Evolutionary conservation across 164 flowering plant species (phyloP).

Genomic region (Vitis cinerea): DNA sequence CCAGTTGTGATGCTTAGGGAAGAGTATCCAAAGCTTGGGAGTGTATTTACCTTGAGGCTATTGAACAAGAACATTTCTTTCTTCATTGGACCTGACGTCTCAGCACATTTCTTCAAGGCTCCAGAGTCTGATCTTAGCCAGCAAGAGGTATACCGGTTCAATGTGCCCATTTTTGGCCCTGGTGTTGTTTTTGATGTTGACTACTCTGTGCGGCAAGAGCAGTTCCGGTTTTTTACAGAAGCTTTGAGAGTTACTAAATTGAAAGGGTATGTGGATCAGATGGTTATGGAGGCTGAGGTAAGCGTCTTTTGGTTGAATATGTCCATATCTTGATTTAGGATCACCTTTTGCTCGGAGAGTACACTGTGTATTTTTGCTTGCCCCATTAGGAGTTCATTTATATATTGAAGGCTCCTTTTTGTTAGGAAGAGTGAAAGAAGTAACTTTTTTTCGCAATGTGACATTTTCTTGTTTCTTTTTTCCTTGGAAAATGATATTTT

Average conservation of each 20-base stretch:
- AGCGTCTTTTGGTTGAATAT: constrained; percentile 1
- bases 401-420: too few relatives aligned
- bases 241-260: constrained; percentile 71
- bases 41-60: constrained; percentile 75
- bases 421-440: too few relatives aligned
- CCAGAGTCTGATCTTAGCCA: constrained; percentile 90
- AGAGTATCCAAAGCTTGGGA: constrained; percentile 91
- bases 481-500: too few relatives aligned
- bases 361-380: neutral
- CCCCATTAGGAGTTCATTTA: too few relatives aligned
- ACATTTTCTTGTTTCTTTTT: too few relatives aligned
- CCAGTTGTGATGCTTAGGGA: constrained; percentile 82
- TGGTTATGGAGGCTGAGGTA: constrained; percentile 92
- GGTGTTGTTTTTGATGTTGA: constrained; percentile 96
- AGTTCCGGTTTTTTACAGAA: constrained; percentile 95
- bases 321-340: neutral
- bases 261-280: constrained; percentile 92
- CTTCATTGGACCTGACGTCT: constrained; percentile 82
- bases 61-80: constrained; percentile 78
- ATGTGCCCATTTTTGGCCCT: constrained; percentile 97
- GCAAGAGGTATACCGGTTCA: constrained; percentile 96
- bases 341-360: neutral
- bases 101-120: constrained; percentile 96
- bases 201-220: constrained; percentile 82
- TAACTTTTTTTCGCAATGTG: too few relatives aligned